These are phyloP conservation scores for Haplosporangium sp. DNA, from an alignment of 371 early-diverging fungal genomes.

Conservation along the genomic window DNA sequence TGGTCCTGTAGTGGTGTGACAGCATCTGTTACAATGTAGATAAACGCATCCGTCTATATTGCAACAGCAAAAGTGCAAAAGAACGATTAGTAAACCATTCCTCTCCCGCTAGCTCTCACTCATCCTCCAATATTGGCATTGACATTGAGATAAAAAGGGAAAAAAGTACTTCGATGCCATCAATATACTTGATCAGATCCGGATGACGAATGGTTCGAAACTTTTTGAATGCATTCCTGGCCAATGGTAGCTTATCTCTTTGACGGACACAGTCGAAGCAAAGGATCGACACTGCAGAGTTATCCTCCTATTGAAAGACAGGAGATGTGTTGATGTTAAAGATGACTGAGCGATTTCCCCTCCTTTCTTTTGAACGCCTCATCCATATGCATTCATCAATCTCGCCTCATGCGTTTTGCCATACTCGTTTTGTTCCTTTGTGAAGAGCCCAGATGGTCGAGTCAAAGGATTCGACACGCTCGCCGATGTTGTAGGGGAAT, in stretches of 20 bases:
- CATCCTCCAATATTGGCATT: not conserved
- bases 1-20: slow-evolving; percentile 79
- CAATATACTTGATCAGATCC: slow-evolving; percentile 83
- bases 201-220: slow-evolving; percentile 94
- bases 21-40: slow-evolving; percentile 93
- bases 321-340: slow-evolving; percentile 6
- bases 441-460: slow-evolving; percentile 83
- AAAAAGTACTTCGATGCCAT: slow-evolving; percentile 82
- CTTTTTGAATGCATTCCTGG: slow-evolving; percentile 89
- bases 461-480: slow-evolving; percentile 71
- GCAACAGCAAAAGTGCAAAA: not conserved
- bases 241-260: slow-evolving; percentile 77
- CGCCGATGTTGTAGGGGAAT: slow-evolving; percentile 84
- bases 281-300: slow-evolving; percentile 86
- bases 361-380: not conserved
- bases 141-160: not conserved
- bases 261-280: slow-evolving; percentile 81
- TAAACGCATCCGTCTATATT: slow-evolving; percentile 79
- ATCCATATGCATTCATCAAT: not conserved
- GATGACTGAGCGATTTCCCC: no score
- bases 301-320: slow-evolving; percentile 66
- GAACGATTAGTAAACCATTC: not conserved
- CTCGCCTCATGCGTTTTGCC: not conserved
- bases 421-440: slow-evolving; percentile 85
- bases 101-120: not conserved